These are phyloP conservation scores for Croton setiger DNA, from an alignment of 441 rosid species.

Conservation along the genomic window DNA sequence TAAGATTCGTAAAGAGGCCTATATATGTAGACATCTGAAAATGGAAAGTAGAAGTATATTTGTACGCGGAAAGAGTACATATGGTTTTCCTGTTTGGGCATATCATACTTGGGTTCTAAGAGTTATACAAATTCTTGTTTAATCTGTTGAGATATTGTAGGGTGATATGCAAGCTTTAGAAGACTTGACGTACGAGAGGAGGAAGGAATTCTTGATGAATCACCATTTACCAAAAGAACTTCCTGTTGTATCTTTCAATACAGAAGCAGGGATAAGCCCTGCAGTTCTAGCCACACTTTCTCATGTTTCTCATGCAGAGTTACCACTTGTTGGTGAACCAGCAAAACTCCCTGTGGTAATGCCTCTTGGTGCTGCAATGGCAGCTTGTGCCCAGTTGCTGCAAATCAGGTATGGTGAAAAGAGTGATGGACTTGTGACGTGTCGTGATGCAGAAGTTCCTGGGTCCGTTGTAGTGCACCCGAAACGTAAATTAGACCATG, in stretches of 20 bases:
- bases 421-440: conserved; percentile 85
- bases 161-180: conserved; percentile 94
- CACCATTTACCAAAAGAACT: conserved; percentile 73
- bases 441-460: conserved; percentile 94
- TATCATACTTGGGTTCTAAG: not conserved
- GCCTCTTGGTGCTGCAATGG: conserved; percentile 97
- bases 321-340: conserved; percentile 52
- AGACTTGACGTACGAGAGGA: conserved; percentile 85
- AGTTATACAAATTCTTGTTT: not conserved
- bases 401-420: conserved; percentile 82
- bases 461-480: conserved; percentile 84
- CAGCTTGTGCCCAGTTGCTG: conserved; percentile 90
- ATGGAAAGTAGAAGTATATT: no score
- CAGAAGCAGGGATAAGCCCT: conserved; percentile 83
- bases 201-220: conserved; percentile 70
- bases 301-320: conserved; percentile 88
- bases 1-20: no score
- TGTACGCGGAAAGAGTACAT: no score
- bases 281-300: conserved; percentile 78
- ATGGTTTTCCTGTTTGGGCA: not conserved
- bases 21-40: no score
- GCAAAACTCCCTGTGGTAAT: conserved; percentile 79
- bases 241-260: conserved; percentile 82
- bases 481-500: conserved; percentile 78
- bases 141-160: conserved; percentile 36